Base-by-base conservation (phyloP, 306 rosid genomes). In the Gleditsia sinensis region DNA sequence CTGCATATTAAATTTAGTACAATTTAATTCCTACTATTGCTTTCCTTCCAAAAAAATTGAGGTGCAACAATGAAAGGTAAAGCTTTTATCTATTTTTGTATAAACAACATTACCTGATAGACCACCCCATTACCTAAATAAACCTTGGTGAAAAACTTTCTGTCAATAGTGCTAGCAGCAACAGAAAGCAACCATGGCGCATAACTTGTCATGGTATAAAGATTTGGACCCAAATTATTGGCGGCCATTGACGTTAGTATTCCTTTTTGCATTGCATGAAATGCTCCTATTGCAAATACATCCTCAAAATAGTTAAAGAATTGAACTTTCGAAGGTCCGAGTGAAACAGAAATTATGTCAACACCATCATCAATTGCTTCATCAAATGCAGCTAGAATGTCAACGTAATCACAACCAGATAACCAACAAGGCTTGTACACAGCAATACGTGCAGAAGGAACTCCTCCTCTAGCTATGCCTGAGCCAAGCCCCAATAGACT, bases 341-440 rank as follows among this genome's bases (percentile, higher is more conserved):
- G 3, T 2, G 88, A 89, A 2, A 82, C 3, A 2, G 86, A 78
- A 33, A 86, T 27, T 4, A 86, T 63, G 20, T 89, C 94, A 9
- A 89, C 87, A 11, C 88, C 88, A 36, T 86, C 91, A 0, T 74
- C 81, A 21, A 86, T 81, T 6, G 87, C 89, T 2, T 74, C 87
- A 21, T 86, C 87, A 37, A 83, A 86, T 7, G 81, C 84, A 0
- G 61, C 68, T 10, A 83, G 79, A 6, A 82, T 54, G 16, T 82
- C 79, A 1, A 37, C 62, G n/a, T n/a, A n/a, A n/a, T n/a, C 0
- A 53, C 85, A 88, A 2, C 66, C 21, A 0, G 0, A 0, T 16
- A 8, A 9, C 81, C 74, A 76, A 42, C 85, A 81, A 0, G 43
- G 30, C 65, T 81, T 81, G 43, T 58, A 68, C 12, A 9, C 32